Conservation (phyloP, 31 red algal genomes). For the Asparagopsis taxiformis region DNA sequence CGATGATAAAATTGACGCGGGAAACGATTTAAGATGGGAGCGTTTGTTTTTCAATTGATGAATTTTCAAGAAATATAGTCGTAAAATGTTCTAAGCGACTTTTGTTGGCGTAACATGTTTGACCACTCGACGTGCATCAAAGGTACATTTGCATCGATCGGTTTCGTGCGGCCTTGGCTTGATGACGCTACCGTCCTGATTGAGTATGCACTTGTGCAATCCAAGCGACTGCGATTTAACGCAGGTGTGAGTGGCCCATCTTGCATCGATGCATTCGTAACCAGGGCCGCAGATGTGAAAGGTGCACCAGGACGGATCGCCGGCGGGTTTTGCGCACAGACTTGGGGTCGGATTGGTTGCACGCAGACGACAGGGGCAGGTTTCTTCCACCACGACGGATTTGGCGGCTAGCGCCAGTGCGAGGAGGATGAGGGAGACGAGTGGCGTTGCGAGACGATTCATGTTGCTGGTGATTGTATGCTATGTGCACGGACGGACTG, state of each 20-base stretch:
- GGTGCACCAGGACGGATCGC: constrained; percentile 40
- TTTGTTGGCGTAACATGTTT: no score
- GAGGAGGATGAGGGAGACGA: not conserved
- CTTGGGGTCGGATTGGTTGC: constrained; percentile 1
- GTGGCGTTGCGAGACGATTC: no score
- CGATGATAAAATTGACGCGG: no score
- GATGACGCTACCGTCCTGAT: constrained; percentile 19
- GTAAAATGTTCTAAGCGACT: no score
- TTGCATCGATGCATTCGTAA: constrained; percentile 37
- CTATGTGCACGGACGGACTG: no score
- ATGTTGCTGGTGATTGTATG: no score
- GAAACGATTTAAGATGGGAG: no score
- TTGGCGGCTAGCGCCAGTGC: not conserved
- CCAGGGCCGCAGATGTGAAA: constrained; percentile 38
- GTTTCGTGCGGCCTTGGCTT: constrained; percentile 32
- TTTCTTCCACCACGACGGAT: not conserved
- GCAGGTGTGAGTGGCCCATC: constrained; percentile 47
- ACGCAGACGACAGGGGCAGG: constrained; percentile 39
- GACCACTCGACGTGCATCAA: no score
- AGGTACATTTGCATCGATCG: constrained; percentile 31
- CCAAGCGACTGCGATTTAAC: constrained; percentile 11
- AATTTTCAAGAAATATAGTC: no score
- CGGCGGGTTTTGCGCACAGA: constrained; percentile 24
- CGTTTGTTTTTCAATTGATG: no score
- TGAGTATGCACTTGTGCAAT: constrained; percentile 21